A percentile compares a stretch with the other conserved stretches of the same genome.
Conservation (phyloP, 2,329 filamentous ascomycete genomes). For the Microdochium trichocladiopsis region DNA sequence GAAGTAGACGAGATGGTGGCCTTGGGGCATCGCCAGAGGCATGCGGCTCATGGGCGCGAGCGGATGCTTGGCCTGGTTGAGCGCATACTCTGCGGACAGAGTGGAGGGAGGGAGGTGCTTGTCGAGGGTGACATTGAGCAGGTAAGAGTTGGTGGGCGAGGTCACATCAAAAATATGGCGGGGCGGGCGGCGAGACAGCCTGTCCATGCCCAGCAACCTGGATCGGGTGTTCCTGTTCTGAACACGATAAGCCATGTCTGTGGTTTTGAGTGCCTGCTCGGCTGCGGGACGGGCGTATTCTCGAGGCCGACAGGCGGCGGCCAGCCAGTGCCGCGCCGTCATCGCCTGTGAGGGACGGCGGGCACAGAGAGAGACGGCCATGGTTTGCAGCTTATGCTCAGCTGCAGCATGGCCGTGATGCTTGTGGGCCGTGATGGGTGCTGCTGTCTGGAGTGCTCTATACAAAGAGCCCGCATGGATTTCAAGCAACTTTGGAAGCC, state of each 20-base stretch:
- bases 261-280: background rate
- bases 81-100: slow-evolving; percentile 4
- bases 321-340: background rate
- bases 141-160: slow-evolving; percentile 54
- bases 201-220: background rate
- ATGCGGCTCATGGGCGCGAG: slow-evolving; percentile 1
- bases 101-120: slow-evolving; percentile 15
- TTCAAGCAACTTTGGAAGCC: too few species aligned
- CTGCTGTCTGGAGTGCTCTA: background rate
- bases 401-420: background rate
- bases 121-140: slow-evolving; percentile 56
- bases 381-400: background rate
- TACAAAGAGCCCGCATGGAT: background rate
- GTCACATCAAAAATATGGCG: slow-evolving; percentile 23
- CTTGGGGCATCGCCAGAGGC: slow-evolving; percentile 42
- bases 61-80: background rate
- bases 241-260: background rate
- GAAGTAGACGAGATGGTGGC: slow-evolving; percentile 85
- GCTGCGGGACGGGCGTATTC: background rate
- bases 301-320: background rate
- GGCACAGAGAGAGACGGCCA: background rate
- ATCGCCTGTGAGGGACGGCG: background rate
- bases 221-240: slow-evolving; percentile 11
- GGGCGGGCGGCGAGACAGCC: slow-evolving; percentile 15
- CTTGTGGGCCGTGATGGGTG: too few species aligned